Percentiles rank a stretch among this genome's conserved stretches.
Conservation (phyloP, 495 filamentous ascomycete genomes). For the Hypoxylon subgilvum region DNA sequence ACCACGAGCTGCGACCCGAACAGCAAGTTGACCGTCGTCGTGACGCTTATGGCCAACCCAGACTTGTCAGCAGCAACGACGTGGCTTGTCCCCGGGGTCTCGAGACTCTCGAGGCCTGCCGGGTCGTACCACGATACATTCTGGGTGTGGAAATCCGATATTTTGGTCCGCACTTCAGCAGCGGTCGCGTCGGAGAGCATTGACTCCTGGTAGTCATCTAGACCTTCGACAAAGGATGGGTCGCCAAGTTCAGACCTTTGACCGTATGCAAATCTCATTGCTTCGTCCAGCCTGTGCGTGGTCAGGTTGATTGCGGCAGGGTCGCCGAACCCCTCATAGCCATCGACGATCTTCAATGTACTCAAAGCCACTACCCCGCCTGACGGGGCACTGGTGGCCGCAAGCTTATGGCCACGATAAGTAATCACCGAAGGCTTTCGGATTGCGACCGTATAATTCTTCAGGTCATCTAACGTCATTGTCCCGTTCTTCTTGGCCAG, state of each 20-base stretch:
- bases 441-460: conserved; percentile 69
- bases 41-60: conserved; percentile 70
- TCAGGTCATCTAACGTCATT: conserved; percentile 78
- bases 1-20: conserved; percentile 77
- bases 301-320: conserved; percentile 63
- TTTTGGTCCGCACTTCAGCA: conserved; percentile 64
- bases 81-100: conserved; percentile 74
- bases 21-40: conserved; percentile 76
- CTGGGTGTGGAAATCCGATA: conserved; percentile 68
- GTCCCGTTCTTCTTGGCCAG: conserved; percentile 68
- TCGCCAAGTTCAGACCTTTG: conserved; percentile 71
- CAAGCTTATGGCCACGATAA: conserved; percentile 72
- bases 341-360: conserved; percentile 71
- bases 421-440: conserved; percentile 64
- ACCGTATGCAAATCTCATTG: conserved; percentile 80
- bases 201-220: conserved; percentile 66
- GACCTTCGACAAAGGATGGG: conserved; percentile 68
- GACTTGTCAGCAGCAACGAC: conserved; percentile 67
- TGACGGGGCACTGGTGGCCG: conserved; percentile 68
- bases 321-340: conserved; percentile 65
- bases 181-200: conserved; percentile 68
- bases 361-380: conserved; percentile 70
- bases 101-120: conserved; percentile 62
- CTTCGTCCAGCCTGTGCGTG: conserved; percentile 78
- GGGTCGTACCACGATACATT: conserved; percentile 72